Percentiles rank a stretch among this genome's conserved stretches.
Evolutionary conservation across 2,329 filamentous ascomycete genomes (phyloP).

Genomic region (Aspergillus caelatus): DNA sequence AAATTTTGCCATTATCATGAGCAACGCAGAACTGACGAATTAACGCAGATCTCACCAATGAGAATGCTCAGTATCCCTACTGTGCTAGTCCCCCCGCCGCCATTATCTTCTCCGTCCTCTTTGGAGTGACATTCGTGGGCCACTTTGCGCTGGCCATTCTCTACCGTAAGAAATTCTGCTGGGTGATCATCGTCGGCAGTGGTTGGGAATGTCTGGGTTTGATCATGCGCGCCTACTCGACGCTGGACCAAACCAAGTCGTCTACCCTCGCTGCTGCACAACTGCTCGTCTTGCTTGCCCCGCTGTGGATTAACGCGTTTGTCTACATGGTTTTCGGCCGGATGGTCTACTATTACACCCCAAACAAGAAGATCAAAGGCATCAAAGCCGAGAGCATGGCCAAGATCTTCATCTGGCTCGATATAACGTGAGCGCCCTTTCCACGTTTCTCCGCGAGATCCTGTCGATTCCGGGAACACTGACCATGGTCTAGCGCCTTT

Average conservation of each 20-base stretch:
- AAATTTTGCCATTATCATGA: too few species aligned
- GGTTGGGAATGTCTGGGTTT: conserved; percentile 49
- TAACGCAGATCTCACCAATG: not conserved
- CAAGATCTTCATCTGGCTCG: conserved; percentile 45
- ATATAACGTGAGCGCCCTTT: conserved; percentile 30
- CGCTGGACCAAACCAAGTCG: not conserved
- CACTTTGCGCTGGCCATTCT: conserved; percentile 42
- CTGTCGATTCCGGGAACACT: not conserved
- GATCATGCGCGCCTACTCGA: conserved; percentile 30
- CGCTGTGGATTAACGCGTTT: conserved; percentile 47
- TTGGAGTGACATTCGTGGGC: conserved; percentile 26
- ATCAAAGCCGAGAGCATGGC: conserved; percentile 43
- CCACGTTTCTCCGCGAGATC: not conserved
- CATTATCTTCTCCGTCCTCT: conserved; percentile 39
- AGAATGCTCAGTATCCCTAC: conserved; percentile 26
- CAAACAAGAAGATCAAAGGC: conserved; percentile 39
- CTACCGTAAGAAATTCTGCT: conserved; percentile 42
- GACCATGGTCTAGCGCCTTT: conserved; percentile 3
- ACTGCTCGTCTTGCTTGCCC: conserved; percentile 6
- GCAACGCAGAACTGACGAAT: not conserved
- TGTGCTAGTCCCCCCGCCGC: conserved; percentile 42
- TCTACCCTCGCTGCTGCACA: not conserved
- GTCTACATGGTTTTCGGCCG: conserved; percentile 52
- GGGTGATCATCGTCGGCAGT: conserved; percentile 50
- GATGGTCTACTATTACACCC: conserved; percentile 50